A percentile compares a stretch with the other conserved stretches of the same genome.
phyloP scores from a whole-genome alignment of 2,329 filamentous ascomycete species.

The Venturia asperata region DNA sequence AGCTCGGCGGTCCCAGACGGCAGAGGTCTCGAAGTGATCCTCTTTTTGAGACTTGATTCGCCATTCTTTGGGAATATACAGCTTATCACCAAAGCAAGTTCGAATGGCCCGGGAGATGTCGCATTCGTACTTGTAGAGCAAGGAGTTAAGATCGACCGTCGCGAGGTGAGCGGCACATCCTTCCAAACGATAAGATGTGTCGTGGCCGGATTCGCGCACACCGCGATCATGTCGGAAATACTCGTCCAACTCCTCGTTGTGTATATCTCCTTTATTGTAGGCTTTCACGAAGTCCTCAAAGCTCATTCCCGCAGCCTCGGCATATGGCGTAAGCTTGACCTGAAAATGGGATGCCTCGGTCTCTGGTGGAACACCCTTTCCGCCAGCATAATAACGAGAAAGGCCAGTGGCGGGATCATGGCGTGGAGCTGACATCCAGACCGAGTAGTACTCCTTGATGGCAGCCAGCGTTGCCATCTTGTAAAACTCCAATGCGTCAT shows the following conservation, averaged over 20 bases:
- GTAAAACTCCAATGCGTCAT: constrained; percentile 73
- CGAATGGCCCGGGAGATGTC: constrained; percentile 87
- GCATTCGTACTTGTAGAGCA: constrained; percentile 93
- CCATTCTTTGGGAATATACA: constrained; percentile 78
- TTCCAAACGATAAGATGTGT: constrained; percentile 91
- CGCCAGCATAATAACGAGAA: constrained; percentile 77
- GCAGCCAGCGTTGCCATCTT: constrained; percentile 74
- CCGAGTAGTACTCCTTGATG: constrained; percentile 92
- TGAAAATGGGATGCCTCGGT: constrained; percentile 83
- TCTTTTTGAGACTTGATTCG: constrained; percentile 58
- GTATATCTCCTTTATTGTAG: constrained; percentile 71
- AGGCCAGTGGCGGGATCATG: constrained; percentile 71
- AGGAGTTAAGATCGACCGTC: constrained; percentile 88
- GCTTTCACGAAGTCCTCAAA: constrained; percentile 80
- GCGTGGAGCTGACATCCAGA: constrained; percentile 70
- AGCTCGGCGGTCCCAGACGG: constrained; percentile 83
- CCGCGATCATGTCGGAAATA: constrained; percentile 96
- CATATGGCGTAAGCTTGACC: constrained; percentile 73
- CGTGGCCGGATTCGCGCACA: constrained; percentile 92
- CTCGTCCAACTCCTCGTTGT: constrained; percentile 82
- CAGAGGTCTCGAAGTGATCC: constrained; percentile 70
- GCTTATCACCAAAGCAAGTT: constrained; percentile 71
- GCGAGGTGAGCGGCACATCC: constrained; percentile 80
- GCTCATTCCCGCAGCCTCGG: constrained; percentile 72
- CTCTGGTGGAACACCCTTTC: constrained; percentile 80